These are phyloP conservation scores for Phytophthora idaei DNA, from an alignment of 352 stramenopile species.

Conservation along the genomic window DNA sequence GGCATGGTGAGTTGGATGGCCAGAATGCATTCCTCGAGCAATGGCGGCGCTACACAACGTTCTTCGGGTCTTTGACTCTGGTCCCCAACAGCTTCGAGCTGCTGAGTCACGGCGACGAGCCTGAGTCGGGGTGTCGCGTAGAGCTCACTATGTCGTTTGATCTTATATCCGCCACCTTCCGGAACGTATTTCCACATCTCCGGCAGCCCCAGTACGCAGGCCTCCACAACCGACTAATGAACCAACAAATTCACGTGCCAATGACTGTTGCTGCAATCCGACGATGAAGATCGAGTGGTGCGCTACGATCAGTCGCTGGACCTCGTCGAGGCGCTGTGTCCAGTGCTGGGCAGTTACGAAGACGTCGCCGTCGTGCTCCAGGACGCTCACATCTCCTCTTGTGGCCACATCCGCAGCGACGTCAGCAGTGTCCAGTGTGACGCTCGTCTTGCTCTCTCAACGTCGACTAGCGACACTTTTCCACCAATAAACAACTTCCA, in stretches of 20 bases:
- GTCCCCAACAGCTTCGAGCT: constrained; percentile 7
- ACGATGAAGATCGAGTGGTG: constrained; percentile 8
- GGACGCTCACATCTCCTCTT: constrained; percentile 21
- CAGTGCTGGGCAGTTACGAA: constrained; percentile 24
- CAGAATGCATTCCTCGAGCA: constrained; percentile 39
- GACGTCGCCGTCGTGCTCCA: constrained; percentile 26
- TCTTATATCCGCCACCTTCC: constrained; percentile 8
- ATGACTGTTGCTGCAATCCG: constrained; percentile 26
- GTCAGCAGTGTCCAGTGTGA: not conserved
- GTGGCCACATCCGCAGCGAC: constrained; percentile 18
- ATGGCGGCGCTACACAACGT: constrained; percentile 30
- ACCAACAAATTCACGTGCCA: constrained; percentile 15
- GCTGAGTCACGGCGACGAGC: not conserved
- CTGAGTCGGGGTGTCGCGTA: constrained; percentile 13
- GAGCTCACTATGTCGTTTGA: constrained; percentile 17
- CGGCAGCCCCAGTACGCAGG: constrained; percentile 8
- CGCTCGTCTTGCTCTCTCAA: constrained; percentile 12
- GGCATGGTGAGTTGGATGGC: constrained; percentile 14
- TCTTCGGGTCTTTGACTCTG: constrained; percentile 19
- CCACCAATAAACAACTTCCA: constrained; percentile 1
- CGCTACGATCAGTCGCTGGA: constrained; percentile 14
- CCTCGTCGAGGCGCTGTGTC: constrained; percentile 19
- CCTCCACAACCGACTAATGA: constrained; percentile 2
- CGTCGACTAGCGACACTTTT: constrained; percentile 3
- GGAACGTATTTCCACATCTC: constrained; percentile 12